Evolutionary conservation across 2,329 filamentous ascomycete genomes (phyloP).

Genomic region (Laburnicola sp.): DNA sequence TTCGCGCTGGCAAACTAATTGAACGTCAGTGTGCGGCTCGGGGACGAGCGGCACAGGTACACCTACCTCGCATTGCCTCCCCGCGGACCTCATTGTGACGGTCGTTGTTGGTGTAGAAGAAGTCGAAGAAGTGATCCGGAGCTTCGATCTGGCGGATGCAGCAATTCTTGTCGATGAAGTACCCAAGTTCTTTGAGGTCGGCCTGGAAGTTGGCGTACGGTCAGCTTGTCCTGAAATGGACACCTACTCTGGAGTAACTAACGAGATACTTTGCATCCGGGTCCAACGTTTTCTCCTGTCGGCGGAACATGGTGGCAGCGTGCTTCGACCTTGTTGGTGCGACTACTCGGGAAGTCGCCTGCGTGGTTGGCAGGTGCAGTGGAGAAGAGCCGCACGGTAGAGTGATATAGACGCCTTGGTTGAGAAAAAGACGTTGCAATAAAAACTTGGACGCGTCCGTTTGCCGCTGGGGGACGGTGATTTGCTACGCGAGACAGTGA

Average conservation of each 20-base stretch:
- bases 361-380: no score
- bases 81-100: conserved; percentile 76
- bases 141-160: conserved; percentile 67
- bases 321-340: not conserved
- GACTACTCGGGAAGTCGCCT: no score
- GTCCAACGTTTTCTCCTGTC: conserved; percentile 69
- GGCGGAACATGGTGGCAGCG: conserved; percentile 69
- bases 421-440: no score
- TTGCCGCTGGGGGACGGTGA: conserved; percentile 5
- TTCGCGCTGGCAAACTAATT: conserved; percentile 62
- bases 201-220: conserved; percentile 23
- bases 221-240: not conserved
- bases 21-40: conserved; percentile 12
- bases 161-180: conserved; percentile 71
- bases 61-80: conserved; percentile 68
- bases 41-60: not conserved
- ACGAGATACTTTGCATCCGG: conserved; percentile 64
- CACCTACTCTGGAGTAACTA: not conserved
- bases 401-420: not conserved
- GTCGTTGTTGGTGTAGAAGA: conserved; percentile 70
- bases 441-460: not conserved
- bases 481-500: not conserved
- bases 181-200: conserved; percentile 74
- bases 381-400: not conserved
- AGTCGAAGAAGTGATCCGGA: conserved; percentile 73